Percentiles rank a stretch among this genome's conserved stretches.
phyloP scores from a whole-genome alignment of 176 grass and related monocot species.

The Puya raimondii region DNA sequence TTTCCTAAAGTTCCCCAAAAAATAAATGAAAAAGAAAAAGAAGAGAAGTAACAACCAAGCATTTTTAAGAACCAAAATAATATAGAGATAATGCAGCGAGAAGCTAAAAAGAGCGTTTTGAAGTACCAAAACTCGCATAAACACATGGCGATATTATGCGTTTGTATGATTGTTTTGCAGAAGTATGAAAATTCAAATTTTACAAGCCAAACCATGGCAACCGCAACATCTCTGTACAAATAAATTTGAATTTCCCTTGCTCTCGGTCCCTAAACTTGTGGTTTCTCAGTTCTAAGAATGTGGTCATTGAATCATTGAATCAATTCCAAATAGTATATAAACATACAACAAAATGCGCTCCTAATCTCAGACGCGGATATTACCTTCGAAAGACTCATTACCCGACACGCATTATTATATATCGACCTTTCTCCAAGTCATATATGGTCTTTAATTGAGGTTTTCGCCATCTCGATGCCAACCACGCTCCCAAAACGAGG shows the following conservation, averaged over 20 bases:
- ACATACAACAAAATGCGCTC: too few relatives aligned
- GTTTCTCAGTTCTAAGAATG: neutral
- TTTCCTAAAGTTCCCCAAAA: too few relatives aligned
- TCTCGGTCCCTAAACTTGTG: neutral
- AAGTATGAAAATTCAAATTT: neutral
- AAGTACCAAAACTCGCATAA: too few relatives aligned
- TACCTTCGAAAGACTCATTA: conserved; percentile 23
- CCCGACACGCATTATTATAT: conserved; percentile 61
- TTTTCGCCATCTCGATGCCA: conserved; percentile 56
- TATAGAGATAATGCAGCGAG: too few relatives aligned
- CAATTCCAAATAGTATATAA: too few relatives aligned
- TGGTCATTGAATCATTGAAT: too few relatives aligned
- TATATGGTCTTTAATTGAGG: conserved; percentile 79
- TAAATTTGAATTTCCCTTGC: neutral
- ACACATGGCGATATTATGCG: neutral
- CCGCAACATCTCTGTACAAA: neutral
- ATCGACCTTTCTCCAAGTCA: conserved; percentile 86
- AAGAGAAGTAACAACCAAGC: too few relatives aligned
- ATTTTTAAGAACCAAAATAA: too few relatives aligned
- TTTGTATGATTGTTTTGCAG: neutral
- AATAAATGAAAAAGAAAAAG: too few relatives aligned
- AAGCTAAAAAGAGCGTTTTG: too few relatives aligned
- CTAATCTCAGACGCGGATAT: neutral
- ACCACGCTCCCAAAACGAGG: conserved; percentile 28
- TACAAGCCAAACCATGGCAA: neutral